Conservation (phyloP, 2,329 filamentous ascomycete species). For the Aspergillus ochraceus region DNA sequence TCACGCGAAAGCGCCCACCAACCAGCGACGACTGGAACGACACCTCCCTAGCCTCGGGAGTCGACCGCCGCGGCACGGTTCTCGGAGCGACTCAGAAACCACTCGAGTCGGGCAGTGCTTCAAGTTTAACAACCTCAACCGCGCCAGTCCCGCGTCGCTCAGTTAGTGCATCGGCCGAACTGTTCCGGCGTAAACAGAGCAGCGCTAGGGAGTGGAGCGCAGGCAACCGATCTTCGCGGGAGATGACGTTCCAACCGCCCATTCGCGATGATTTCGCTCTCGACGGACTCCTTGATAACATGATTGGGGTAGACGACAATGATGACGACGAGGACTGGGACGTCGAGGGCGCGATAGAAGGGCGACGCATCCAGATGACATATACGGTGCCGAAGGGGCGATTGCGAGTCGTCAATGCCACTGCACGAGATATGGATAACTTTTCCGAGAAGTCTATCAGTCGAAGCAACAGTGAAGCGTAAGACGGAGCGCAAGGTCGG, state of each 20-base stretch:
- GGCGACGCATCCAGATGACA: slow-evolving; percentile 75
- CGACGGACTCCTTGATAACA: slow-evolving; percentile 22
- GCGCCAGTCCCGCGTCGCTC: slow-evolving; percentile 43
- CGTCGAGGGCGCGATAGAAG: slow-evolving; percentile 70
- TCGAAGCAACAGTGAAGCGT: slow-evolving; percentile 20
- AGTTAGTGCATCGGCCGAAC: slow-evolving; percentile 49
- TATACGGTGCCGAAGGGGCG: slow-evolving; percentile 90
- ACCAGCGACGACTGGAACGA: slow-evolving; percentile 16
- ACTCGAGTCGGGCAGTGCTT: slow-evolving; percentile 4
- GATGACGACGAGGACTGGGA: slow-evolving; percentile 64
- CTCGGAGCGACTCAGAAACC: slow-evolving; percentile 12
- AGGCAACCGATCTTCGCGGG: slow-evolving; percentile 27
- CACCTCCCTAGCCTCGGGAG: slow-evolving; percentile 26
- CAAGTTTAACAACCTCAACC: background rate
- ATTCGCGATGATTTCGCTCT: slow-evolving; percentile 28
- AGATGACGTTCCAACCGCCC: slow-evolving; percentile 13
- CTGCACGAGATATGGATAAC: slow-evolving; percentile 35
- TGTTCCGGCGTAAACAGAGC: slow-evolving; percentile 53
- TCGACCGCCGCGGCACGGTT: slow-evolving; percentile 27
- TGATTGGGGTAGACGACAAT: slow-evolving; percentile 10
- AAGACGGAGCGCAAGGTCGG: background rate
- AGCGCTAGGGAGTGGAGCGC: slow-evolving; percentile 55
- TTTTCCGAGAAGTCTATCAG: slow-evolving; percentile 30
- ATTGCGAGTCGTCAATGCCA: slow-evolving; percentile 85
- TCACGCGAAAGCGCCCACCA: slow-evolving; percentile 32